phyloP scores from a whole-genome alignment of 306 rosid species.

The Albizia julibrissin region DNA sequence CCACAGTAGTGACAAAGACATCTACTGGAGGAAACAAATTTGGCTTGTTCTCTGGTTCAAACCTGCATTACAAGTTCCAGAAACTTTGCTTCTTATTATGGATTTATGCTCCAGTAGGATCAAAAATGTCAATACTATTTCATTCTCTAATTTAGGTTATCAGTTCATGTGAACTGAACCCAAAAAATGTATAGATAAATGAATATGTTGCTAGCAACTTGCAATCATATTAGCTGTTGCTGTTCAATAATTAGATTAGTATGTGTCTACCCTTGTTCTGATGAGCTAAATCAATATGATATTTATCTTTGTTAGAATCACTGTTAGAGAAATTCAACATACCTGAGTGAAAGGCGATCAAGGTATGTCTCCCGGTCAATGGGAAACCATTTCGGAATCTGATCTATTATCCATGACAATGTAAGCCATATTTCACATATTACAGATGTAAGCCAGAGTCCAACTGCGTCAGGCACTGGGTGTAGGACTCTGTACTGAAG shows the following conservation, averaged over 20 bases:
- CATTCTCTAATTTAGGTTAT: background rate
- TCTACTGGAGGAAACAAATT: constrained; percentile 81
- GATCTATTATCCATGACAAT: constrained; percentile 91
- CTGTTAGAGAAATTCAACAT: background rate
- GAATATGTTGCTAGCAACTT: constrained; percentile 2
- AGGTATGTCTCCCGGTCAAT: constrained; percentile 94
- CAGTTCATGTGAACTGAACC: background rate
- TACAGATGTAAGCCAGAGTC: constrained; percentile 88
- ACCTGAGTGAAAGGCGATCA: constrained; percentile 94
- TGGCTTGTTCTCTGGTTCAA: constrained; percentile 86
- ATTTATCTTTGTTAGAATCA: background rate
- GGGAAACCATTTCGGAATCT: constrained; percentile 96
- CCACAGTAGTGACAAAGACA: constrained; percentile 84
- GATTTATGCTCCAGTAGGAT: constrained; percentile 6
- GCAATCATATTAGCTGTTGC: background rate
- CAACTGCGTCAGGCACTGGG: constrained; percentile 86
- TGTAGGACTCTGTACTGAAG: constrained; percentile 74
- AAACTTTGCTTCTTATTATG: constrained; percentile 16
- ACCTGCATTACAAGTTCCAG: constrained; percentile 52
- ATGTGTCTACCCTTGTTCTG: constrained; percentile 1
- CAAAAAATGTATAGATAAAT: background rate
- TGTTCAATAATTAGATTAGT: background rate
- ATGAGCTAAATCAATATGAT: constrained; percentile 5
- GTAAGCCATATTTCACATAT: constrained; percentile 93
- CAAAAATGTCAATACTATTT: background rate